These are phyloP conservation scores for Imleria badia DNA, from an alignment of 768 basidiomycete species.

Conservation along the genomic window DNA sequence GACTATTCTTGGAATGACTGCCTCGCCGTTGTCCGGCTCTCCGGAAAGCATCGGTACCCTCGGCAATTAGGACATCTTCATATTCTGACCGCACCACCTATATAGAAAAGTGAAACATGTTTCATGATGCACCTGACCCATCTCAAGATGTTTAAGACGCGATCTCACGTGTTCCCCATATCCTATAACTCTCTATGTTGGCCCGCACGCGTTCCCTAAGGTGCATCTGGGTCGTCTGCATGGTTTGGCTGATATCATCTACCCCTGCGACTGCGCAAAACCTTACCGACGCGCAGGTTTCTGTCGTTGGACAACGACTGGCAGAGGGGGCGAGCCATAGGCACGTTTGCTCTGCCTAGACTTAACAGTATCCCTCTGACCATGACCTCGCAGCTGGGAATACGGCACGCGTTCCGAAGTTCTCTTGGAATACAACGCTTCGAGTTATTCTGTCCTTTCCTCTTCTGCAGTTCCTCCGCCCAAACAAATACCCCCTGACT, in stretches of 20 bases:
- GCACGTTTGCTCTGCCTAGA: constrained; percentile 19
- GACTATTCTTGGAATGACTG: no score
- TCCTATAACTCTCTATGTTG: constrained; percentile 1
- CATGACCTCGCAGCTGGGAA: constrained; percentile 44
- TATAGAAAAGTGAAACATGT: background rate
- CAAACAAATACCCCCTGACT: constrained; percentile 13
- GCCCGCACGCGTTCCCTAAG: background rate
- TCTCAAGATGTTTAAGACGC: background rate
- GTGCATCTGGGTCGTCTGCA: background rate
- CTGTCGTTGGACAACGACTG: constrained; percentile 36
- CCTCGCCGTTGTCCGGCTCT: no score
- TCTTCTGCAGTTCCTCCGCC: constrained; percentile 29
- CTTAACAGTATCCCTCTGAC: background rate
- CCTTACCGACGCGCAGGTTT: constrained; percentile 37
- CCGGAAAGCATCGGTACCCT: no score
- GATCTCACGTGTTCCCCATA: no score
- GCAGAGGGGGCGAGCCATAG: constrained; percentile 43
- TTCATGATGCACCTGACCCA: no score
- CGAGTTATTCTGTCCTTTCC: constrained; percentile 46
- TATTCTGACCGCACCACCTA: no score
- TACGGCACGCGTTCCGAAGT: constrained; percentile 51
- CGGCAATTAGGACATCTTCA: no score
- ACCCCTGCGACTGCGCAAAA: constrained; percentile 29
- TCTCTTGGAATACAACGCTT: constrained; percentile 48
- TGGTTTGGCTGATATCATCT: constrained; percentile 6